These are phyloP conservation scores for Pythium brachiatum DNA, from an alignment of 352 stramenopile species.

Conservation along the genomic window DNA sequence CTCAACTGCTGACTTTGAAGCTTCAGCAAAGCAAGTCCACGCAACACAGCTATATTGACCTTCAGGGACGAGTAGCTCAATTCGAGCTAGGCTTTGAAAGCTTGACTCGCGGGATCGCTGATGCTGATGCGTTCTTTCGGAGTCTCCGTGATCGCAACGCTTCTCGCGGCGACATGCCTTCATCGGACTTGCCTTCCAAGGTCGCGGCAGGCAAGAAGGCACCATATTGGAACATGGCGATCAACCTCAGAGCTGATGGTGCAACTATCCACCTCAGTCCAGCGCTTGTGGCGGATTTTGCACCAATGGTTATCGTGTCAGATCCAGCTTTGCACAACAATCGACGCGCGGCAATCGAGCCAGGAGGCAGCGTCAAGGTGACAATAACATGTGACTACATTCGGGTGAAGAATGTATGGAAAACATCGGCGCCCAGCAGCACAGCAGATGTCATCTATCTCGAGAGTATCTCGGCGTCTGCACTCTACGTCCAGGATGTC, in stretches of 20 bases:
- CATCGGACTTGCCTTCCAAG: neutral
- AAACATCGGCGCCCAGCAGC: neutral
- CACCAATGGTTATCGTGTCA: conserved; percentile 1
- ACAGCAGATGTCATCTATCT: neutral
- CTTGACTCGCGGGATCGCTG: neutral
- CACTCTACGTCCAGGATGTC: conserved; percentile 15
- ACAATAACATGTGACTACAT: conserved; percentile 1
- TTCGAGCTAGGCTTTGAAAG: neutral
- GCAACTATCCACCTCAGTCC: conserved; percentile 8
- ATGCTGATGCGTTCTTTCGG: conserved; percentile 1
- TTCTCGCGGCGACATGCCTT: neutral
- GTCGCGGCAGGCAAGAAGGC: neutral
- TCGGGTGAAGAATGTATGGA: conserved; percentile 12
- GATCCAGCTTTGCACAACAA: conserved; percentile 10
- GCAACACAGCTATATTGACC: conserved; percentile 19
- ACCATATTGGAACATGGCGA: conserved; percentile 16
- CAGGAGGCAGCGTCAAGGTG: conserved; percentile 15
- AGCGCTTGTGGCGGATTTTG: conserved; percentile 10
- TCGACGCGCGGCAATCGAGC: conserved; percentile 11
- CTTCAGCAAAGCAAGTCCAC: conserved; percentile 22
- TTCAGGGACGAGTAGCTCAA: neutral
- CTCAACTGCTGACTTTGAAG: conserved; percentile 8
- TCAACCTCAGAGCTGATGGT: conserved; percentile 8
- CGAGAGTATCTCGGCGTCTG: conserved; percentile 4
- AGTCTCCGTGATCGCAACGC: neutral